These are phyloP conservation scores for Calonectria montana DNA, from an alignment of 2,329 filamentous ascomycete species.

Conservation along the genomic window DNA sequence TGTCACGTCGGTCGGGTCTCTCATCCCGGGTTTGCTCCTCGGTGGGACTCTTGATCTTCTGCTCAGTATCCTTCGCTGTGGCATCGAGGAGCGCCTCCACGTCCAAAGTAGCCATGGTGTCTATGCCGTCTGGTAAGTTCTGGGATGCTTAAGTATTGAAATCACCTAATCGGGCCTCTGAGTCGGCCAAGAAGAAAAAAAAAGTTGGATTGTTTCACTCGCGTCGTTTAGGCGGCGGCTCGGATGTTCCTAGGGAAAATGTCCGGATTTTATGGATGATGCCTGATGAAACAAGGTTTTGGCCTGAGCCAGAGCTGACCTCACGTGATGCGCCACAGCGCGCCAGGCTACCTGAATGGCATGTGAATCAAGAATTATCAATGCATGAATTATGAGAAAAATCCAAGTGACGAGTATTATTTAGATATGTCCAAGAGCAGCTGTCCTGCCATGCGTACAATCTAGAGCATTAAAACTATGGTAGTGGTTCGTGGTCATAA, in stretches of 20 bases:
- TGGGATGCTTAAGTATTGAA: constrained; percentile 1
- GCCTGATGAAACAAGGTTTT: constrained; percentile 40
- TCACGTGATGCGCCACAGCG: constrained; percentile 35
- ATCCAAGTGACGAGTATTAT: constrained; percentile 34
- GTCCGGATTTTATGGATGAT: constrained; percentile 25
- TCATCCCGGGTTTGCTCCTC: constrained; percentile 64
- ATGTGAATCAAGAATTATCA: background rate
- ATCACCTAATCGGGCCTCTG: constrained; percentile 23
- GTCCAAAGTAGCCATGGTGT: constrained; percentile 68
- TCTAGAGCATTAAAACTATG: constrained; percentile 41
- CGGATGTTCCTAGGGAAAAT: constrained; percentile 26
- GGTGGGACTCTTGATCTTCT: constrained; percentile 57
- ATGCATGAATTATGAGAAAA: background rate
- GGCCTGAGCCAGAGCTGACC: constrained; percentile 13
- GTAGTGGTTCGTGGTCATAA: constrained; percentile 37
- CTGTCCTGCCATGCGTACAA: constrained; percentile 33
- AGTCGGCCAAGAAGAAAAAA: background rate
- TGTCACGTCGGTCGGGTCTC: constrained; percentile 59
- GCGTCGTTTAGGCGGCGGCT: constrained; percentile 14
- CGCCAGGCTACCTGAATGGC: background rate
- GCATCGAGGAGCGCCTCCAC: constrained; percentile 93
- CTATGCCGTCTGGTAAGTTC: constrained; percentile 32
- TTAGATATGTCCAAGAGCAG: constrained; percentile 32
- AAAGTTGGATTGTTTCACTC: constrained; percentile 18
- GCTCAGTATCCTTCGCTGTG: constrained; percentile 73